Conservation (phyloP, 2,329 filamentous ascomycete species). For the Xylaria sp. region DNA sequence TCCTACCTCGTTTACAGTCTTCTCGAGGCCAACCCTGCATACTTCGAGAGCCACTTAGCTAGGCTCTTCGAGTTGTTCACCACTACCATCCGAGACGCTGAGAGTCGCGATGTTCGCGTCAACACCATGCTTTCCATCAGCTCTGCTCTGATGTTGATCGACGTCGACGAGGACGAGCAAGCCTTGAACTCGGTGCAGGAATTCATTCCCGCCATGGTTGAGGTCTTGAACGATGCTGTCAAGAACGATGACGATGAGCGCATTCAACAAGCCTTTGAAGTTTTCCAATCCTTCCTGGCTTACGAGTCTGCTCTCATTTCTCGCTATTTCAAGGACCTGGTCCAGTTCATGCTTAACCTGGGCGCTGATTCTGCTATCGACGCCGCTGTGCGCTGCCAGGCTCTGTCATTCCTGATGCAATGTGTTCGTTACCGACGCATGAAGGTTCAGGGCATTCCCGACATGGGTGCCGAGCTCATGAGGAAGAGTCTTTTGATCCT, state of each 20-base stretch:
- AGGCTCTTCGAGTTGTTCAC: conserved; percentile 79
- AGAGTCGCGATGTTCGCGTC: conserved; percentile 87
- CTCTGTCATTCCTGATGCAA: conserved; percentile 90
- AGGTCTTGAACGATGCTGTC: conserved; percentile 79
- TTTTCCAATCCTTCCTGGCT: conserved; percentile 90
- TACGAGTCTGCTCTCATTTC: conserved; percentile 82
- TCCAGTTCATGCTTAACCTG: conserved; percentile 91
- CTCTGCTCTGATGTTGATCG: conserved; percentile 78
- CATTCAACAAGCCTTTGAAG: conserved; percentile 86
- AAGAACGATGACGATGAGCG: conserved; percentile 78
- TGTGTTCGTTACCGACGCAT: conserved; percentile 86
- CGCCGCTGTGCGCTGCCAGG: conserved; percentile 83
- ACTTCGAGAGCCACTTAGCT: conserved; percentile 73
- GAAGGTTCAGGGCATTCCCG: conserved; percentile 85
- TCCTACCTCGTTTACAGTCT: conserved; percentile 92
- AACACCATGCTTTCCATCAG: conserved; percentile 91
- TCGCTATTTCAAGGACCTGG: conserved; percentile 80
- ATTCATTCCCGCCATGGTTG: conserved; percentile 81
- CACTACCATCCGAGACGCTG: conserved; percentile 81
- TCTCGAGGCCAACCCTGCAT: conserved; percentile 78
- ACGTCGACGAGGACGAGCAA: conserved; percentile 76
- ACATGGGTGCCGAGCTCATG: conserved; percentile 80
- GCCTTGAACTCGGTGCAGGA: conserved; percentile 70
- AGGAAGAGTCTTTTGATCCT: conserved; percentile 83
- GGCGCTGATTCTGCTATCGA: conserved; percentile 69